Base-by-base conservation (phyloP, 2,329 filamentous ascomycete species). In the Apiospora phragmitis region DNA sequence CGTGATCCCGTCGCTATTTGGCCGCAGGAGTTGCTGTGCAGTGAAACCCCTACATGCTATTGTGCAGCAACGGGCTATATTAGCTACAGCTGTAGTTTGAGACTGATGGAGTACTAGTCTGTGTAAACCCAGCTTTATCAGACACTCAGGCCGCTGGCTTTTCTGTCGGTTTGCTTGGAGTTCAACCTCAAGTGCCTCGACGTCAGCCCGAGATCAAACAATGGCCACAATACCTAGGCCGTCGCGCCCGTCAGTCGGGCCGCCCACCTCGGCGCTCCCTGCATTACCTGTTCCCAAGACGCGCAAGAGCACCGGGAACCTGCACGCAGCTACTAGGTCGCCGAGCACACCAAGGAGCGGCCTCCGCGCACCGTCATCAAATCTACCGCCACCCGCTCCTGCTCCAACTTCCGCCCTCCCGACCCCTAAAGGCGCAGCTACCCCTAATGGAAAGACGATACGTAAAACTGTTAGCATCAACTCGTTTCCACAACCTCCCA, bases 391-490 rank as follows among this genome's bases (percentile, higher is more conserved):
- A 43, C 80, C 84, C 47, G 83, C 86, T 49, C 85, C 88, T 41
- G 84, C 85, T 45, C 83, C 88, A 8, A 85, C 84, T 12, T 85
- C 87, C 6, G 84, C 86, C 67, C 81, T 91, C 14, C 87, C 89
- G 6, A 85, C 89, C 21, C 84, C 89, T 24, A 88, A 88, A 71
- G 85, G 87, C 2, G 81, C 86, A 7, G 86, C 89, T 11, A 85
- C 84, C 45, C 82, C 90, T 18, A 90, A 89, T 6, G 89, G 90
- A 35, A 95, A 91, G 80, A 90, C 91, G 1, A 82, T 98, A 70
- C 90, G 94, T 73, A 97, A 97, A 82, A 93, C 93, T 0, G 92
- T 97, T 77, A 98, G 95, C 85, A 97, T 98, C 78, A 95, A 95
- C 79, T 92, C 94, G 0, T 98, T 98, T 78, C 95, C 95, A 41